Evolutionary conservation across 768 basidiomycete species (phyloP), one percentile per base, ranked within the genome.

Genomic region (Amanita jacksonii): DNA sequence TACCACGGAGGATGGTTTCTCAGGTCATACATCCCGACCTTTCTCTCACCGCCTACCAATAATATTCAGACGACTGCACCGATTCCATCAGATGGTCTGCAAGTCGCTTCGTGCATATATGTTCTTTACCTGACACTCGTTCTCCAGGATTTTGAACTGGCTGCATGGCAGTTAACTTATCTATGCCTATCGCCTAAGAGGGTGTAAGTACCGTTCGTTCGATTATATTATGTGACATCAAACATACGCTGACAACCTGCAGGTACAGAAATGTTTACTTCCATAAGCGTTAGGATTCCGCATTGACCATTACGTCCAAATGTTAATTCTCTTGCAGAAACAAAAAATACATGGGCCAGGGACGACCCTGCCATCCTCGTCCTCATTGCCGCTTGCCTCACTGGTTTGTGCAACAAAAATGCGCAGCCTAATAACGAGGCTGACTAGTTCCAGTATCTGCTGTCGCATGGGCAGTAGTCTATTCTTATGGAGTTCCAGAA

Each of bases 191-290:
- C 91, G 3, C 94, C 94, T 0, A 75, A 84, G 57, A 74, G 90
- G 76, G 93, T 98, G 83, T 96, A 54, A 62, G 68, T 63, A 41
- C 51, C 51, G 52, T 47, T n/a, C n/a, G n/a, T n/a, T n/a, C n/a
- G n/a, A 38, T 46, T 38, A 45, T 38, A 37, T 20, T 52, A 32
- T 10, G 4, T 7, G 16, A 33, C 27, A 16, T 25, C 23, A 8
- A 40, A 16, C 19, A 8, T 38, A 16, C 23, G 8, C 35, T 25
- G 43, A 32, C 44, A 63, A 50, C 52, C 32, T 8, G 7, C 54
- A 90, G 87, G 13, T 92, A 96, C 62, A 82, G 91, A 39, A 94
- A 97, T 63, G 93, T 96, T 5, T 98, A 97, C 60, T 96, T 93
- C 57, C 93, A 96, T 65, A 93, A 93, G 65, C 89, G 93, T 93